Evolutionary conservation across 495 filamentous ascomycete species (phyloP), one percentile per base, ranked within the genome.

Genomic region (Neurospora africana): DNA sequence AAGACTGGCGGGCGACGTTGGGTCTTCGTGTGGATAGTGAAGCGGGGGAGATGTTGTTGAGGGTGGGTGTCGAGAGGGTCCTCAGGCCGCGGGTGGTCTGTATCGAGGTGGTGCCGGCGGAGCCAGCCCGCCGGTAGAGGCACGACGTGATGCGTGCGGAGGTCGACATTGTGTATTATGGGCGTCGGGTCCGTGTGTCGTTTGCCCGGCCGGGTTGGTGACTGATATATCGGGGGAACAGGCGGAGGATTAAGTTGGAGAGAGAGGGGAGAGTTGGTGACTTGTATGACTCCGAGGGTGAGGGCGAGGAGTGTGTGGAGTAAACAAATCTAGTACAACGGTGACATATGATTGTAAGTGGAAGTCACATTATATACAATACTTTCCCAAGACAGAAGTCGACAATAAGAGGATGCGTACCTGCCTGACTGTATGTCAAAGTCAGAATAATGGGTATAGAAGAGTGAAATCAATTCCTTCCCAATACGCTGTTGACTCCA

Each of bases 71-170:
- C 36, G 78, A 77, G 4, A 78, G 61, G 53, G 70, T 69, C 27
- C 76, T 73, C 36, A 77, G 43, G 23, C 74, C 70, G 67, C 72
- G 72, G 5, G 70, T 27, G 11, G 69, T 69, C 40, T 73, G 74
- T 68, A 69, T 17, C 33, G 68, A 33, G 37, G 73, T 69, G 35
- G 70, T 39, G 53, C 72, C 39, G 33, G 73, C 35, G 35, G 77
- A 53, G 21, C 71, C 68, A 19, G 74, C 79, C 69, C 74, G 72
- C 47, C 79, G 78, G 68, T 76, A 79, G 72, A 79, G 76, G 71
- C 74, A 21, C 38, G 75, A 69, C 38, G 79, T 74, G 72, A 81
- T 74, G 37, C 79, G 75, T 68, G 74, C 72, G 53, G 76, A 76
- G 53, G 76, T 70, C 44, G 75, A 78, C 78, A 79, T 78, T 39